Percentiles rank a stretch among this genome's conserved stretches.
These are phyloP conservation scores for Nakataea oryzae DNA, from an alignment of 2,329 filamentous ascomycete genomes.

Conservation along the genomic window DNA sequence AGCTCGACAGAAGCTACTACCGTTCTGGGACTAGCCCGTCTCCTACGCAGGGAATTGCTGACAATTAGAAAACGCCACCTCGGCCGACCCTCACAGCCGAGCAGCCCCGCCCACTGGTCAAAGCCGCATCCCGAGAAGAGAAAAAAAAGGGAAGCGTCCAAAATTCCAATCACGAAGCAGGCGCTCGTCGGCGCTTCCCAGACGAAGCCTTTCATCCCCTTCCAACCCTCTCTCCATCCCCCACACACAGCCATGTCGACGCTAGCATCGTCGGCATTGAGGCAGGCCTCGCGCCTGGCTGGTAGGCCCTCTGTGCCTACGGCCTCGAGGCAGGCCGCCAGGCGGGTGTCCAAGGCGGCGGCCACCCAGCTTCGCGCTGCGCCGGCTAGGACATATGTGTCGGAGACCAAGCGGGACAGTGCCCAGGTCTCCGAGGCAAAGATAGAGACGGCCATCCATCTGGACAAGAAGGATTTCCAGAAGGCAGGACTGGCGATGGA, in stretches of 20 bases:
- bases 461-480: constrained; percentile 71
- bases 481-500: constrained; percentile 48
- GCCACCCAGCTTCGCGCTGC: constrained; percentile 12
- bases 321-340: constrained; percentile 20
- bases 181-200: background rate
- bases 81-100: background rate
- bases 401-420: constrained; percentile 67
- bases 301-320: constrained; percentile 27
- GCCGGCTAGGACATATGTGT: constrained; percentile 60
- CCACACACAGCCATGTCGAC: constrained; percentile 40
- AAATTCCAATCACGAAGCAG: background rate
- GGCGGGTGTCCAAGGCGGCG: constrained; percentile 18
- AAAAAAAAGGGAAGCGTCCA: background rate
- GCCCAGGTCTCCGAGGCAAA: constrained; percentile 78
- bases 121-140: background rate
- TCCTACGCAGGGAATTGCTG: background rate
- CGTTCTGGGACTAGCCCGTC: background rate
- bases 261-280: constrained; percentile 57
- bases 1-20: no score
- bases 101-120: background rate
- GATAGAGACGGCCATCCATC: constrained; percentile 72
- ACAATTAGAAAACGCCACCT: background rate
- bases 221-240: background rate
- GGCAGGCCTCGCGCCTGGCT: constrained; percentile 59
- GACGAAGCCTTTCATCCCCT: background rate